Conservation (phyloP, 106 monocot species). For the Amphibolis antarctica region DNA sequence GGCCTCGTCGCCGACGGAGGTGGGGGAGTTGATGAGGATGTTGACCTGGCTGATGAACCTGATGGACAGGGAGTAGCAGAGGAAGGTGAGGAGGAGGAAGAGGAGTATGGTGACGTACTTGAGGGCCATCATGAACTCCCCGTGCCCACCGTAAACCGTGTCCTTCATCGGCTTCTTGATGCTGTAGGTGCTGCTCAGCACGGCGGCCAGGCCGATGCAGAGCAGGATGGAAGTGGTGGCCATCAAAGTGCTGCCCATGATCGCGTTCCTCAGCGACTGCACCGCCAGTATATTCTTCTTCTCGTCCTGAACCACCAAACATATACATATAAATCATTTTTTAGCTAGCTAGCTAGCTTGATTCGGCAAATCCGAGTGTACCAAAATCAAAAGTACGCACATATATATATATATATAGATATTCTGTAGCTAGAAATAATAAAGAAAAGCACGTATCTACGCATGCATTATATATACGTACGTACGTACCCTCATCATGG, state of each 20-base stretch:
- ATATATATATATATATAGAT: too few relatives aligned
- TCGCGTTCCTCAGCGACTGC: conserved; percentile 59
- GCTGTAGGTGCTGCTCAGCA: conserved; percentile 78
- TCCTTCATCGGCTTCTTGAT: conserved; percentile 46
- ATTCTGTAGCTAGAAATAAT: background rate
- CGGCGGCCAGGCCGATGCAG: conserved; percentile 48
- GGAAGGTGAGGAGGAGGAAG: conserved; percentile 66
- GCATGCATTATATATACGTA: background rate
- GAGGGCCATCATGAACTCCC: conserved; percentile 57
- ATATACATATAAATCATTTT: background rate
- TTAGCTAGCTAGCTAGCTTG: background rate
- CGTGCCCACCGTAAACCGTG: conserved; percentile 4
- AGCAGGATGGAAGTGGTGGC: conserved; percentile 80
- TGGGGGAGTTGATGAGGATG: conserved; percentile 53
- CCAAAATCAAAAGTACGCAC: too few relatives aligned
- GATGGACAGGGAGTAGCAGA: conserved; percentile 71
- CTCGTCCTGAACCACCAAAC: conserved; percentile 19
- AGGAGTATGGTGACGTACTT: conserved; percentile 59
- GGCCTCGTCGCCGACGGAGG: background rate
- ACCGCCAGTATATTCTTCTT: conserved; percentile 81
- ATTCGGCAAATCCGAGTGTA: too few relatives aligned
- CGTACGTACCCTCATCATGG: conserved; percentile 23
- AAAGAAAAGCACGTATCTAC: background rate
- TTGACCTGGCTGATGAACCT: conserved; percentile 61
- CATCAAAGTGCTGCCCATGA: conserved; percentile 81